phyloP scores from a whole-genome alignment of 306 rosid genomes.

The Cicer yamashitae region DNA sequence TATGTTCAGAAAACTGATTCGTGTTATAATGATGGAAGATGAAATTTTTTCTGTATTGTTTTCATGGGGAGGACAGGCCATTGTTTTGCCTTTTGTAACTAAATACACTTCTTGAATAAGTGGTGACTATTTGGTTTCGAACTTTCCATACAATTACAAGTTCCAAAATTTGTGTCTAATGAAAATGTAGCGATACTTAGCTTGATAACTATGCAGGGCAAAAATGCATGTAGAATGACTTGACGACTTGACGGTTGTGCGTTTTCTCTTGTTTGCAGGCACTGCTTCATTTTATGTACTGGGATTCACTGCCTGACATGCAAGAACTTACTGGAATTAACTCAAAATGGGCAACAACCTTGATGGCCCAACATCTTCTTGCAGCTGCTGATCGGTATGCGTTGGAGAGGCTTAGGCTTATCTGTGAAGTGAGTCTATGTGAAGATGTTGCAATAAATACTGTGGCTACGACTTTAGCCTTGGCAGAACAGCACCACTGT shows the following conservation, averaged over 20 bases:
- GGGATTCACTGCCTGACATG: conserved; percentile 81
- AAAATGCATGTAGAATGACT: conserved; percentile 41
- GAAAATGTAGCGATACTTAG: conserved; percentile 23
- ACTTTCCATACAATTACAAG: conserved; percentile 3
- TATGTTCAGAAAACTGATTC: not conserved
- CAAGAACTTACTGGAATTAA: conserved; percentile 75
- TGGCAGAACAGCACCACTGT: conserved; percentile 95
- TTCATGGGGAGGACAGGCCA: conserved; percentile 17
- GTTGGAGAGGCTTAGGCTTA: conserved; percentile 76
- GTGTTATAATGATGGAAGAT: not conserved
- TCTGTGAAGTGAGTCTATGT: conserved; percentile 72
- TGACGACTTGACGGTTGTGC: conserved; percentile 15
- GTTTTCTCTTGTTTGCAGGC: conserved; percentile 60
- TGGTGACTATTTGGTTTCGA: conserved; percentile 11
- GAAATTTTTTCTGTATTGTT: not conserved
- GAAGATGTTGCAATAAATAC: conserved; percentile 79
- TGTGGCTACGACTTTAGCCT: conserved; percentile 85
- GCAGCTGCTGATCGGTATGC: conserved; percentile 94
- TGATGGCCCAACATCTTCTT: conserved; percentile 90
- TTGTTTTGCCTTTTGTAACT: conserved; percentile 26
- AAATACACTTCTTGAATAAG: conserved; percentile 6
- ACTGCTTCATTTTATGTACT: conserved; percentile 81
- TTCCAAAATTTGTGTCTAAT: conserved; percentile 12
- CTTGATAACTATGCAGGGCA: conserved; percentile 40
- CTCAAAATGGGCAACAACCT: conserved; percentile 71